Evolutionary conservation across 306 rosid genomes (phyloP), one percentile per base, ranked within the genome.

Genomic region (Quillaja saponaria): DNA sequence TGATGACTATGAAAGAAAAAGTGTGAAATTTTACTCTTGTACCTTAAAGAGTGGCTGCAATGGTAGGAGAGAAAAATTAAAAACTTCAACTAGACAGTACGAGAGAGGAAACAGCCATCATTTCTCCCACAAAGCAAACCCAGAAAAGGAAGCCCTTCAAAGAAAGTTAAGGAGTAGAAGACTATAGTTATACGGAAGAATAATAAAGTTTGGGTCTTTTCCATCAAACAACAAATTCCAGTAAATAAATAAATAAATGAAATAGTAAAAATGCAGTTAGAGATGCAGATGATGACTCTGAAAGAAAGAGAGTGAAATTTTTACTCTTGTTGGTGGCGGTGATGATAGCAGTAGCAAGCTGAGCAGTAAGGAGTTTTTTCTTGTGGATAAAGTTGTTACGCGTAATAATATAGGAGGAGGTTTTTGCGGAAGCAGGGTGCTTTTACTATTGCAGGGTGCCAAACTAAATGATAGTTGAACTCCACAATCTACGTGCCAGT

Each of bases 61-160:
- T n/a, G n/a, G n/a, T n/a, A n/a, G n/a, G n/a, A n/a, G n/a, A n/a
- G n/a, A n/a, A n/a, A n/a, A n/a, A n/a, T n/a, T n/a, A n/a, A n/a
- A n/a, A n/a, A n/a, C n/a, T n/a, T n/a, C n/a, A n/a, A 79, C 61
- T 9, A 38, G 68, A 55, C 52, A 45, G 77, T 40, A 75, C 63
- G 80, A 52, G 75, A 73, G 68, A 25, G 81, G 88, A 73, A 78
- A 80, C 87, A 76, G 72, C 79, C 75, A 85, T 91, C 67, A 88
- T 86, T 81, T 80, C 72, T 73, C 40, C 68, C 85, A 79, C 81
- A 84, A 78, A 82, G 81, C 67, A 49, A 46, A 80, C 39, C 3
- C 59, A 17, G 68, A 67, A 84, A 88, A 75, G 69, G 78, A 73
- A 77, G 42, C 49, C 67, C 71, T 76, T 55, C 18, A 71, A 54